A percentile compares a stretch with the other conserved stretches of the same genome.
Evolutionary conservation across 83 land plant species (phyloP).

Genomic region (Larix sibirica): DNA sequence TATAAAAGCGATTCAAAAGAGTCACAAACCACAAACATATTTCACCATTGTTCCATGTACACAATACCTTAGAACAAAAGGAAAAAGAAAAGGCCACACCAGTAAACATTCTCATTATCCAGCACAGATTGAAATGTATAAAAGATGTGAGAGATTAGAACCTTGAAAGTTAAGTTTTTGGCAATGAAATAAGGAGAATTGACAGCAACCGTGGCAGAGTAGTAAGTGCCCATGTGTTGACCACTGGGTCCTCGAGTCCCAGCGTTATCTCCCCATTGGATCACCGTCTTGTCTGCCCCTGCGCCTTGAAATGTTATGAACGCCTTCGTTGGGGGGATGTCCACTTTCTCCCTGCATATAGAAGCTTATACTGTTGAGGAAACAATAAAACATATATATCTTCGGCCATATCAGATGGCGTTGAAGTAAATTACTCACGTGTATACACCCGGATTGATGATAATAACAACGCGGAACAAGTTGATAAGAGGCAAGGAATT

Average conservation of each 20-base stretch:
- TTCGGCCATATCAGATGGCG: no score
- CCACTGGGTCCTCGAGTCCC: slow-evolving; percentile 34
- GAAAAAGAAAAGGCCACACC: no score
- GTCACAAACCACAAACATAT: no score
- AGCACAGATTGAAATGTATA: no score
- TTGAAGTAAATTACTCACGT: slow-evolving; percentile 20
- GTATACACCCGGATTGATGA: slow-evolving; percentile 39
- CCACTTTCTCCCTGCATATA: slow-evolving; percentile 60
- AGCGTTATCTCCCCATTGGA: slow-evolving; percentile 55
- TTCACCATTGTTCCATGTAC: no score
- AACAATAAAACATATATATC: no score
- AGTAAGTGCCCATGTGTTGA: slow-evolving; percentile 41
- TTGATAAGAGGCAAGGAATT: slow-evolving; percentile 43
- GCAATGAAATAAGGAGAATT: slow-evolving; percentile 70
- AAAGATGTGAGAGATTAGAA: slow-evolving; percentile 5
- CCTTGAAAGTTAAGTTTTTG: slow-evolving; percentile 67
- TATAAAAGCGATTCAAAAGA: no score
- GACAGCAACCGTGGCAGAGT: slow-evolving; percentile 53
- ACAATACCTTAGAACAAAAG: no score
- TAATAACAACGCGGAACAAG: slow-evolving; percentile 32
- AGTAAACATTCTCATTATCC: no score
- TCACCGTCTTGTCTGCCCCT: slow-evolving; percentile 33
- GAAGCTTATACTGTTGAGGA: no score
- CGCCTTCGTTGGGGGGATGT: slow-evolving; percentile 42
- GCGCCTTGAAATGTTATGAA: slow-evolving; percentile 54